Percentiles rank a stretch among this genome's conserved stretches.
These are phyloP conservation scores for Teratosphaeria gauchensis DNA, from an alignment of 2,329 filamentous ascomycete genomes.

Conservation along the genomic window DNA sequence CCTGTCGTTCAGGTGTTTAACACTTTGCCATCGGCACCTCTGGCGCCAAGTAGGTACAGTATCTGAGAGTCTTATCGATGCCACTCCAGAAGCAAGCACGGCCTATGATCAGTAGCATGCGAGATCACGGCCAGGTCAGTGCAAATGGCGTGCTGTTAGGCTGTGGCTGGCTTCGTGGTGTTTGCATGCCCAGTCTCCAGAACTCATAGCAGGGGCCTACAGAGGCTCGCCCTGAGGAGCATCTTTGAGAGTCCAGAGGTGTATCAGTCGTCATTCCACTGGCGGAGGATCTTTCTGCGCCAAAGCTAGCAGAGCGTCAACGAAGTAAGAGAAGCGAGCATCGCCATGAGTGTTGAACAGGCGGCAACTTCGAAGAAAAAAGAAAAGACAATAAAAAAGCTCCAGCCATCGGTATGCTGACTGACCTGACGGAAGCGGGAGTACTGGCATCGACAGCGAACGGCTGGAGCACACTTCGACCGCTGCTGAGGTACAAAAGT, in stretches of 20 bases:
- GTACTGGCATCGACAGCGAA: not conserved
- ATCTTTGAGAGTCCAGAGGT: not conserved
- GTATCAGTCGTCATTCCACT: not conserved
- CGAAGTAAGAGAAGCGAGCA: not conserved
- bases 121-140: no score
- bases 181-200: not conserved
- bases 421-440: not conserved
- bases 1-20: no score
- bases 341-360: not conserved
- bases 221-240: not conserved
- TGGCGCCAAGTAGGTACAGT: no score
- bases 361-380: not conserved
- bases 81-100: no score
- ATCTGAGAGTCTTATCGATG: no score
- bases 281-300: not conserved
- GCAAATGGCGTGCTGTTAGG: not conserved
- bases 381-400: not conserved
- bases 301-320: not conserved
- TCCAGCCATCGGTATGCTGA: not conserved
- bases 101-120: no score
- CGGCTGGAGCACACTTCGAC: not conserved
- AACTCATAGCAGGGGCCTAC: not conserved
- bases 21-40: no score
- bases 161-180: not conserved
- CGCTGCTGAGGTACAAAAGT: not conserved